Percentiles rank a stretch among this genome's conserved stretches.
Evolutionary conservation across 2,329 filamentous ascomycete genomes (phyloP).

Genomic region (Botrytis elliptica): DNA sequence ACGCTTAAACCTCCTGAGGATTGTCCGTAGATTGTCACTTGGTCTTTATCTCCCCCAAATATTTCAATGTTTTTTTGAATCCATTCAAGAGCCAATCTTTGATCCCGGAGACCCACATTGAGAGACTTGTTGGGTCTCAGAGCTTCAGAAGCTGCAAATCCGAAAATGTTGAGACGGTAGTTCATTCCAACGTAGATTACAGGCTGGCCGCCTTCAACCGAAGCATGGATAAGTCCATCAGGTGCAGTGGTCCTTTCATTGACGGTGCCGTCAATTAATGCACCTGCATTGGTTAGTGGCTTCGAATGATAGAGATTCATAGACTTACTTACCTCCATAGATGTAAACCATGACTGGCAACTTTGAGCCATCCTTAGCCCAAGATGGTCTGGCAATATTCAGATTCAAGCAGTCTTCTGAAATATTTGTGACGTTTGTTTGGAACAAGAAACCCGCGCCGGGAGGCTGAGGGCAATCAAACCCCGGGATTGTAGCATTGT

Average conservation of each 20-base stretch:
- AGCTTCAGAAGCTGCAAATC: conserved; percentile 62
- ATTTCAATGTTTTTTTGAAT: conserved; percentile 54
- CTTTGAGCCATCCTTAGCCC: conserved; percentile 51
- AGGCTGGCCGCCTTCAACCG: conserved; percentile 46
- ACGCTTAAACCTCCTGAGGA: conserved; percentile 51
- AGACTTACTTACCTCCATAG: conserved; percentile 55
- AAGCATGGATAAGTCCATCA: conserved; percentile 48
- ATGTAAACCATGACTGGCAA: conserved; percentile 69
- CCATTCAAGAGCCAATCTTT: conserved; percentile 51
- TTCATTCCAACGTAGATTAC: conserved; percentile 59
- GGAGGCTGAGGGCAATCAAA: conserved; percentile 47
- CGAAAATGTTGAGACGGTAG: conserved; percentile 53
- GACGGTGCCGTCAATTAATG: conserved; percentile 23
- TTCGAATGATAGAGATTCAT: conserved; percentile 23
- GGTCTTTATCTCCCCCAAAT: conserved; percentile 57
- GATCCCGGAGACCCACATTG: conserved; percentile 41
- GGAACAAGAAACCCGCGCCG: conserved; percentile 38
- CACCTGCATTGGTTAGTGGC: conserved; percentile 20
- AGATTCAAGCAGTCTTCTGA: conserved; percentile 63
- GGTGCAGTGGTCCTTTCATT: conserved; percentile 37
- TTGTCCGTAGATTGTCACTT: conserved; percentile 61
- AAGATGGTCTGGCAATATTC: conserved; percentile 55
- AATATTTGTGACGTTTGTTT: conserved; percentile 42
- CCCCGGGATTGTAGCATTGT: conserved; percentile 45
- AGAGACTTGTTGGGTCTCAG: conserved; percentile 38